Conservation (phyloP, 2,329 filamentous ascomycete genomes). For the Capronia coronata region DNA sequence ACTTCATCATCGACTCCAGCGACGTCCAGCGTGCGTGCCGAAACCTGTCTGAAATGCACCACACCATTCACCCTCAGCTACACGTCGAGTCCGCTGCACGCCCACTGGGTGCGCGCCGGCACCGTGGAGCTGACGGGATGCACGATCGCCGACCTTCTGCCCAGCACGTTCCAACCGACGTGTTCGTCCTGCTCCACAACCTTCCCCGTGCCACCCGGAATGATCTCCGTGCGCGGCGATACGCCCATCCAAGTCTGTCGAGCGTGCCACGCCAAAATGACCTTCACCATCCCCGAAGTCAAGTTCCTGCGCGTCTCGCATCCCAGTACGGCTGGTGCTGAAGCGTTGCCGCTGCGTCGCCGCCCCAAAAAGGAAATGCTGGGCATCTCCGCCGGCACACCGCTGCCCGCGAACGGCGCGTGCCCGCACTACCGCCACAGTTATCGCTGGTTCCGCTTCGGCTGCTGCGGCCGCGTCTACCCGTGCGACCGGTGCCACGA, state of each 20-base stretch:
- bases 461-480: conserved; percentile 52
- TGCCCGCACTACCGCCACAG: conserved; percentile 51
- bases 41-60: conserved; percentile 52
- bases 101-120: conserved; percentile 65
- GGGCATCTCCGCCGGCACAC: conserved; percentile 49
- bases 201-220: conserved; percentile 51
- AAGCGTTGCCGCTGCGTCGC: conserved; percentile 29
- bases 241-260: conserved; percentile 68
- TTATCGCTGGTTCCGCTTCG: conserved; percentile 54
- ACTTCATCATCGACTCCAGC: too few species aligned
- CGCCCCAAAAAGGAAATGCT: conserved; percentile 42
- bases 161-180: conserved; percentile 71
- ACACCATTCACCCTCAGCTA: conserved; percentile 41
- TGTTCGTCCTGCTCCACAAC: conserved; percentile 68
- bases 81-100: conserved; percentile 64
- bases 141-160: conserved; percentile 67
- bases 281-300: conserved; percentile 68
- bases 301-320: conserved; percentile 66
- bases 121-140: conserved; percentile 73
- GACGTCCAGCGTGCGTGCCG: conserved; percentile 29
- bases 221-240: conserved; percentile 68
- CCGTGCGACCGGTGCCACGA: conserved; percentile 68
- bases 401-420: conserved; percentile 48
- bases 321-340: neutral
- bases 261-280: conserved; percentile 73